A percentile compares a stretch with the other conserved stretches of the same genome.
Evolutionary conservation across 108 stramenopile species (phyloP).

Genomic region (Thalassiosira profunda): DNA sequence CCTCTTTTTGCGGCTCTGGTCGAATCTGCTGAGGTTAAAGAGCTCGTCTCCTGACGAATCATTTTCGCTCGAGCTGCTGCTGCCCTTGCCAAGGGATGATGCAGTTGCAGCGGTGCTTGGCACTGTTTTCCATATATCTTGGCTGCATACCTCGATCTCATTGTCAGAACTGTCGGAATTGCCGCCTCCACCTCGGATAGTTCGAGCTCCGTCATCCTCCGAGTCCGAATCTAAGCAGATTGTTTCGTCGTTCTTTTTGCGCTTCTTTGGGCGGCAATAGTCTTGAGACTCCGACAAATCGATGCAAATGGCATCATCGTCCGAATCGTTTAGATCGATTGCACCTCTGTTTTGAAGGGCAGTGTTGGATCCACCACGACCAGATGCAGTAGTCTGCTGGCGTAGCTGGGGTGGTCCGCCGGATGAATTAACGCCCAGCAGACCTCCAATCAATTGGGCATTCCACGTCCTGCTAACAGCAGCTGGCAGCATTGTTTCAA

Average conservation of each 20-base stretch:
- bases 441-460: too few species aligned
- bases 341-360: too few species aligned
- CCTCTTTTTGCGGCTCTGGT: too few species aligned
- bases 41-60: too few species aligned
- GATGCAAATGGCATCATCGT: constrained; percentile 9
- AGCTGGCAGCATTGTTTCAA: constrained; percentile 8
- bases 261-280: background rate
- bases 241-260: constrained; percentile 9
- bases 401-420: too few species aligned
- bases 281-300: background rate
- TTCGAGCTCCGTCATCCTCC: constrained; percentile 6
- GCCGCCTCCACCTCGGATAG: constrained; percentile 10
- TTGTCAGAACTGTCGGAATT: constrained; percentile 2
- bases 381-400: too few species aligned
- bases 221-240: constrained; percentile 7
- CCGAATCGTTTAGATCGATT: constrained; percentile 9
- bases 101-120: too few species aligned
- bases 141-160: constrained; percentile 11
- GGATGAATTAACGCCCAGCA: too few species aligned
- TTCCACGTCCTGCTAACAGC: constrained; percentile 18
- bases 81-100: too few species aligned
- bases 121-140: too few species aligned
- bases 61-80: too few species aligned
- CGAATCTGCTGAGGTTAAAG: too few species aligned
- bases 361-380: background rate